These are phyloP conservation scores for Solanum verrucosum DNA, from an alignment of 257 asterid species.

Conservation along the genomic window DNA sequence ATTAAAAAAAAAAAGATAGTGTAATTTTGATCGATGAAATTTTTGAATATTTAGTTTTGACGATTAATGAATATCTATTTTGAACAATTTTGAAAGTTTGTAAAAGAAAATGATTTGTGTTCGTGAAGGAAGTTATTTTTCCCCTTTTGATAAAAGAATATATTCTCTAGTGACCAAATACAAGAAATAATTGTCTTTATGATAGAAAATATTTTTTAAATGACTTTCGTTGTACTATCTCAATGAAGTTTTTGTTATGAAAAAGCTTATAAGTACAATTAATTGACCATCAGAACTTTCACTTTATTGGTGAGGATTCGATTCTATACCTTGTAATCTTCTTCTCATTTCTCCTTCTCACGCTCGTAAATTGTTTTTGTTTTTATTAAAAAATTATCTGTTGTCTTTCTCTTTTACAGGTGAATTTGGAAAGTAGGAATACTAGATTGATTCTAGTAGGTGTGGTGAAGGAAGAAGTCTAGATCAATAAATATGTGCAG, in stretches of 20 bases:
- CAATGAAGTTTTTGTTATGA: background rate
- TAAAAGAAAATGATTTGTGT: background rate
- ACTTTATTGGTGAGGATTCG: background rate
- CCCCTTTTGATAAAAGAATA: background rate
- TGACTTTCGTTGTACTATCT: no score
- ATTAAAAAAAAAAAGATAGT: background rate
- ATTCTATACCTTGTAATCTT: background rate
- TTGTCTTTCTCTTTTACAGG: background rate
- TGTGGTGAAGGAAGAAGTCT: background rate
- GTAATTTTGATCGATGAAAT: background rate
- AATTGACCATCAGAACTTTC: background rate
- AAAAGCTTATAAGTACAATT: background rate
- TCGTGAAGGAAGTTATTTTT: background rate
- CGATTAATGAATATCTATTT: background rate
- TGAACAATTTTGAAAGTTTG: background rate
- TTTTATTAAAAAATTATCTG: no score
- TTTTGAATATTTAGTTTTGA: background rate
- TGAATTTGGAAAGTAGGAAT: background rate
- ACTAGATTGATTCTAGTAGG: background rate
- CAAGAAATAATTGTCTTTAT: background rate
- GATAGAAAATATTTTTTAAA: no score
- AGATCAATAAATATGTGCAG: background rate
- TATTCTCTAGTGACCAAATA: background rate
- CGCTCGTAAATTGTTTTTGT: fast-evolving
- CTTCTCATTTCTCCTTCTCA: background rate